phyloP scores from a whole-genome alignment of 441 rosid species.

The Populus tomentosa region DNA sequence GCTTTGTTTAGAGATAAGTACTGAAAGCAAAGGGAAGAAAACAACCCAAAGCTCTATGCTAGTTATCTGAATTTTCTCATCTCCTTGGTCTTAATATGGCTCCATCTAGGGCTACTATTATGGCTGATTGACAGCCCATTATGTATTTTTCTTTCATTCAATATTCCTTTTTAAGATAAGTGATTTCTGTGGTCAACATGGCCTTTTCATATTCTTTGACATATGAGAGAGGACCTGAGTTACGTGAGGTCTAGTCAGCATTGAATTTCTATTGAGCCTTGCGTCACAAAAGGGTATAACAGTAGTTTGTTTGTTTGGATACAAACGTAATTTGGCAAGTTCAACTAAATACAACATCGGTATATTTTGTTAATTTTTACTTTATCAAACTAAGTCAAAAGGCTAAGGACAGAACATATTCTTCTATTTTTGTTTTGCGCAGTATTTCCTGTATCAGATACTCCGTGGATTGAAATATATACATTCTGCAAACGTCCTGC shows the following conservation, averaged over 20 bases:
- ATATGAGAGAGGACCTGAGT: background rate
- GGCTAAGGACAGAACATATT: background rate
- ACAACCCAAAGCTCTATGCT: background rate
- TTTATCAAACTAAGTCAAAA: background rate
- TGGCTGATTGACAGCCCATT: background rate
- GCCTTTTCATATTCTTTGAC: background rate
- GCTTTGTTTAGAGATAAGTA: background rate
- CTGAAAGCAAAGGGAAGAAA: background rate
- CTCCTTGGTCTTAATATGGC: background rate
- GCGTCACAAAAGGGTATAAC: background rate
- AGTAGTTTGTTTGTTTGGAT: background rate
- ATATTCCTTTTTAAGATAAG: background rate
- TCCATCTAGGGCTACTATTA: background rate
- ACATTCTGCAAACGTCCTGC: slow-evolving; percentile 86
- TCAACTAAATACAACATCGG: background rate
- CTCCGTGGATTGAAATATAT: slow-evolving; percentile 85
- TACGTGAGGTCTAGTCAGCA: background rate
- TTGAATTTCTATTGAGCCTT: background rate
- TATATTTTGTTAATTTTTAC: background rate
- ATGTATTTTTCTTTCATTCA: background rate
- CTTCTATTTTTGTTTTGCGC: slow-evolving; percentile 19
- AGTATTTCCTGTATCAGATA: slow-evolving; percentile 85
- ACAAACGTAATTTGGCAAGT: background rate
- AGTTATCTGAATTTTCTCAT: background rate
- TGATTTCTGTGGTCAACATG: background rate